A percentile compares a stretch with the other conserved stretches of the same genome.
These are phyloP conservation scores for Phytophthora sansomeana DNA, from an alignment of 352 stramenopile genomes.

Conservation along the genomic window DNA sequence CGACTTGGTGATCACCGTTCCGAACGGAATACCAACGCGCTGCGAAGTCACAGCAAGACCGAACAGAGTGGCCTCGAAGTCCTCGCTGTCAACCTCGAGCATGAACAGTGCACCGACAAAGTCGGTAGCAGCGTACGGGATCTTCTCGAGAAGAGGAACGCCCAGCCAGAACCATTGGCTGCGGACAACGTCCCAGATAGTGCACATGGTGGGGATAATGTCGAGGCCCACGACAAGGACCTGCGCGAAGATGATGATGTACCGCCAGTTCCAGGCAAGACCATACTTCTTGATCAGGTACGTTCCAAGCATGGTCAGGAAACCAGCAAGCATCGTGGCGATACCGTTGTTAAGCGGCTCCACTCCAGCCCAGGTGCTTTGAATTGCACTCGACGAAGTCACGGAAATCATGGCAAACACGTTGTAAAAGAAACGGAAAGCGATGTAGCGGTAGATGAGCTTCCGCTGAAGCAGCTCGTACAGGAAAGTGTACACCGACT, in stretches of 20 bases:
- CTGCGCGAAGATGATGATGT: slow-evolving; percentile 50
- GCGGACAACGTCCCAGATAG: slow-evolving; percentile 73
- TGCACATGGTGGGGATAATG: slow-evolving; percentile 58
- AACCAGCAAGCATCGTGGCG: slow-evolving; percentile 50
- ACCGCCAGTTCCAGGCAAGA: slow-evolving; percentile 63
- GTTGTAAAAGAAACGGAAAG: slow-evolving; percentile 62
- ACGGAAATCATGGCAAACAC: slow-evolving; percentile 59
- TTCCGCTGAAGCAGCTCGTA: slow-evolving; percentile 56
- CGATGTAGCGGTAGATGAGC: slow-evolving; percentile 61
- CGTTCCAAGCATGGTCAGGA: slow-evolving; percentile 54
- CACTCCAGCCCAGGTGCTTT: slow-evolving; percentile 65
- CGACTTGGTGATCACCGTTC: slow-evolving; percentile 63
- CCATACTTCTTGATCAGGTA: slow-evolving; percentile 47
- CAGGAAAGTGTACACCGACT: slow-evolving; percentile 46
- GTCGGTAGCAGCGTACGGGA: slow-evolving; percentile 48
- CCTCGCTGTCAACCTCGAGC: slow-evolving; percentile 57
- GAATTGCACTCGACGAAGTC: slow-evolving; percentile 58
- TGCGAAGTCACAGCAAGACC: slow-evolving; percentile 51
- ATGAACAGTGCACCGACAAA: slow-evolving; percentile 63
- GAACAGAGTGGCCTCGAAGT: slow-evolving; percentile 64
- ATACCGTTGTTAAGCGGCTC: slow-evolving; percentile 71
- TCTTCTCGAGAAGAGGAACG: slow-evolving; percentile 60
- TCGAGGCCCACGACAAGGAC: slow-evolving; percentile 59
- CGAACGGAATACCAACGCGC: slow-evolving; percentile 57
- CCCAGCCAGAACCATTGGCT: slow-evolving; percentile 78